Percentiles rank a stretch among this genome's conserved stretches.
phyloP scores from a whole-genome alignment of 1,284 basidiomycete genomes.

The Amylostereum areolatum region DNA sequence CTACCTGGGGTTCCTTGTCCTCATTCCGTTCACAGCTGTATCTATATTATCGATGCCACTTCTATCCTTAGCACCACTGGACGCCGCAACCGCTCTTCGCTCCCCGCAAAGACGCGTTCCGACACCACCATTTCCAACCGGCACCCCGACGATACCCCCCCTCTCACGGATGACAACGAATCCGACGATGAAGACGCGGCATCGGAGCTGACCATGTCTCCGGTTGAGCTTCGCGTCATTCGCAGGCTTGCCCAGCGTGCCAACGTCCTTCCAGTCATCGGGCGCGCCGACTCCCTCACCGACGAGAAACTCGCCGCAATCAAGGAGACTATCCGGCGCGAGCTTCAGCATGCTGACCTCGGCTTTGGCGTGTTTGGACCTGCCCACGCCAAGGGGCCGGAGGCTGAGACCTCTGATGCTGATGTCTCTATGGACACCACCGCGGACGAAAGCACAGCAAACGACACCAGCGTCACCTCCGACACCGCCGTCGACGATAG shows the following conservation, averaged over 20 bases:
- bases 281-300: constrained; percentile 71
- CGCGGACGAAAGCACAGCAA: constrained; percentile 19
- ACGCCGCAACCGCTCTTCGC: constrained; percentile 38
- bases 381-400: constrained; percentile 10
- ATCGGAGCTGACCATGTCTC: constrained; percentile 54
- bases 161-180: constrained; percentile 38
- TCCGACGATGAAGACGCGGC: constrained; percentile 29
- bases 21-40: constrained; percentile 42
- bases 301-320: constrained; percentile 60
- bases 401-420: constrained; percentile 10
- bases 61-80: constrained; percentile 22
- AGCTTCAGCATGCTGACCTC: constrained; percentile 56
- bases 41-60: constrained; percentile 20
- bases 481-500: constrained; percentile 17
- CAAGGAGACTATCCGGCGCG: constrained; percentile 61
- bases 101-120: constrained; percentile 50
- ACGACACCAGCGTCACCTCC: constrained; percentile 21
- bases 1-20: background rate
- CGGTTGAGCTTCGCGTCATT: constrained; percentile 72
- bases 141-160: constrained; percentile 45
- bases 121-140: constrained; percentile 52
- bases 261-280: constrained; percentile 75
- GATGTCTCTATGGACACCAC: constrained; percentile 9
- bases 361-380: constrained; percentile 71
- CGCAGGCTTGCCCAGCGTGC: constrained; percentile 60